These are phyloP conservation scores for Neurospora sp. DNA, from an alignment of 495 filamentous ascomycete species.

Conservation along the genomic window DNA sequence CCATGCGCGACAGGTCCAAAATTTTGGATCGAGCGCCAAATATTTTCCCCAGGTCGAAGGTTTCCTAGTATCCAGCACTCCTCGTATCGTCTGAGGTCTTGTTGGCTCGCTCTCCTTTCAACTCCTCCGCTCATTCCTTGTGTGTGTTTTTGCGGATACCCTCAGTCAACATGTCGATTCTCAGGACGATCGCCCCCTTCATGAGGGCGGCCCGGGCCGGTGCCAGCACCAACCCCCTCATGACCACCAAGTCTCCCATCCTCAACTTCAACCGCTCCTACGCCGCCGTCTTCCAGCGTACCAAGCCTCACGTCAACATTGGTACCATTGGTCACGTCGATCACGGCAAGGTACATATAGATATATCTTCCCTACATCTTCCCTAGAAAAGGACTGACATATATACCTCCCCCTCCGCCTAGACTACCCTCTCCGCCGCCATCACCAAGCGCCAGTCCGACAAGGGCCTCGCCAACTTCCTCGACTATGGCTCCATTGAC, in stretches of 20 bases:
- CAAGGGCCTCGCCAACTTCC: slow-evolving; percentile 86
- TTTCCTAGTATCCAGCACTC: neutral
- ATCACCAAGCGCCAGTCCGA: slow-evolving; percentile 95
- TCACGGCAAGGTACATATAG: slow-evolving; percentile 77
- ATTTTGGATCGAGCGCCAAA: slow-evolving; percentile 16
- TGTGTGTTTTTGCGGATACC: slow-evolving; percentile 14
- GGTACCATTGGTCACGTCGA: slow-evolving; percentile 99
- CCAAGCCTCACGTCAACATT: slow-evolving; percentile 97
- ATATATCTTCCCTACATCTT: slow-evolving; percentile 1
- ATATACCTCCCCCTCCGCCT: slow-evolving; percentile 17
- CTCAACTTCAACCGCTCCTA: slow-evolving; percentile 60
- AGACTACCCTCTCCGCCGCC: slow-evolving; percentile 96
- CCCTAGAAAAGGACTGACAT: slow-evolving; percentile 1
- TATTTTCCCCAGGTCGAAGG: slow-evolving; percentile 6
- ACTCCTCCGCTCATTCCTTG: slow-evolving; percentile 17
- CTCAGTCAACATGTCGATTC: slow-evolving; percentile 49
- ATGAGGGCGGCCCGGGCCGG: slow-evolving; percentile 57
- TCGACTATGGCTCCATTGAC: slow-evolving; percentile 95
- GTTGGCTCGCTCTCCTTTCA: slow-evolving; percentile 5
- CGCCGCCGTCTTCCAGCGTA: slow-evolving; percentile 69
- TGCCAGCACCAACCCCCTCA: slow-evolving; percentile 55
- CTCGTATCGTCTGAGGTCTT: slow-evolving; percentile 2
- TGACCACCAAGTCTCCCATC: slow-evolving; percentile 45
- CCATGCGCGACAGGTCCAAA: neutral
- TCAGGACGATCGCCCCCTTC: slow-evolving; percentile 57